Evolutionary conservation across 192 early-diverging fungal species (phyloP).

Genomic region (Coemansia sp.): DNA sequence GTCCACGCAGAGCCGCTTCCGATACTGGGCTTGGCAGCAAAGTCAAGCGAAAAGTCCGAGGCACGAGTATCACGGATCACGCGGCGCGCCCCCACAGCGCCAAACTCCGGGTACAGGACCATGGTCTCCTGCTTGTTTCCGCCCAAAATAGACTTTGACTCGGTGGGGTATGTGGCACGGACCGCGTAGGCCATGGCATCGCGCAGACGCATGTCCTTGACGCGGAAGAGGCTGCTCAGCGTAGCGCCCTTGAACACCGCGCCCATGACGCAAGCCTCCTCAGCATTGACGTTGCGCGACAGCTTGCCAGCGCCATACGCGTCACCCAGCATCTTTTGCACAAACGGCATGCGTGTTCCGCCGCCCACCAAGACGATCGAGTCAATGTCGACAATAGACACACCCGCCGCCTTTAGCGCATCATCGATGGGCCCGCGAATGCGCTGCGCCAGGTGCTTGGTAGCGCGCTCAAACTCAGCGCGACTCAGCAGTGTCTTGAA

Average conservation of each 20-base stretch:
- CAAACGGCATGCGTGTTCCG: constrained; percentile 82
- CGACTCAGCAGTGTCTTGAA: constrained; percentile 81
- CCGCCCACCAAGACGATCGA: constrained; percentile 97
- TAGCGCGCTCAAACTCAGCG: constrained; percentile 73
- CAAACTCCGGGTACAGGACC: constrained; percentile 56
- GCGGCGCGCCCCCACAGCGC: constrained; percentile 79
- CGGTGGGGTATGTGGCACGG: constrained; percentile 49
- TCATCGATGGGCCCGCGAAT: constrained; percentile 73
- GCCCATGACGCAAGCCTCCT: constrained; percentile 92
- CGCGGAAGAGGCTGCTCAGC: constrained; percentile 83
- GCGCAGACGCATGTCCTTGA: constrained; percentile 84
- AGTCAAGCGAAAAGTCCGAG: constrained; percentile 61
- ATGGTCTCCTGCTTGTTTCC: constrained; percentile 40
- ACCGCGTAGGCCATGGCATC: constrained; percentile 69
- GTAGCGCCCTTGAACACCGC: constrained; percentile 88
- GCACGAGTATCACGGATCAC: constrained; percentile 81
- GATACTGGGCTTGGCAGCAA: constrained; percentile 75
- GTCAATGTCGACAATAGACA: constrained; percentile 70
- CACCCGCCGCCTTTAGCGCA: constrained; percentile 69
- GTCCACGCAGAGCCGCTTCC: constrained; percentile 35
- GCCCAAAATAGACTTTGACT: constrained; percentile 65
- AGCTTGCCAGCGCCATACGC: constrained; percentile 83
- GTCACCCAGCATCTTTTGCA: constrained; percentile 71
- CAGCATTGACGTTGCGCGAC: constrained; percentile 92
- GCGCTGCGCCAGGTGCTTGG: constrained; percentile 65